phyloP scores from a whole-genome alignment of 129 eudicot genomes.

The Mikania micrantha region DNA sequence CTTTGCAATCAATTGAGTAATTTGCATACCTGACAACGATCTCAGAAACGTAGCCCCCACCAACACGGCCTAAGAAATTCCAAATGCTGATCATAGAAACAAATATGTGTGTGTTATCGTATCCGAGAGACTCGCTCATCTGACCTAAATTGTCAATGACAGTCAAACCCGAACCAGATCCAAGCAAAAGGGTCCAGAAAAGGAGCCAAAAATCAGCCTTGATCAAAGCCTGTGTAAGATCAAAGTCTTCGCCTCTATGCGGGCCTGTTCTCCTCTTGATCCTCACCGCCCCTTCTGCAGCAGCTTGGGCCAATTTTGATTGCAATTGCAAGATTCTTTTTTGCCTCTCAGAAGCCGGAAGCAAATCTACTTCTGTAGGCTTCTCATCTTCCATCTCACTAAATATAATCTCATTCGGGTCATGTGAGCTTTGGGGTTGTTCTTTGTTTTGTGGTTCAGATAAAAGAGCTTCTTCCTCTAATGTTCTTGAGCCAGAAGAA shows the following conservation, averaged over 20 bases:
- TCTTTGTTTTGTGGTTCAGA: conserved; percentile 43
- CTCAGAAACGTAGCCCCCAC: conserved; percentile 95
- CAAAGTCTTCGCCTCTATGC: conserved; percentile 96
- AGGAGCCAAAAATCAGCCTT: conserved; percentile 97
- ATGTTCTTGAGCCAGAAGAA: conserved; percentile 33
- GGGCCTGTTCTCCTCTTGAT: conserved; percentile 78
- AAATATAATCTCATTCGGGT: conserved; percentile 65
- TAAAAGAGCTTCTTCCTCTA: conserved; percentile 58
- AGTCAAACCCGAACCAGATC: conserved; percentile 97
- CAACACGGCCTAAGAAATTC: conserved; percentile 96
- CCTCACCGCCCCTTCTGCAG: conserved; percentile 98
- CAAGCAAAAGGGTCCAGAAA: conserved; percentile 73
- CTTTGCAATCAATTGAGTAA: no score
- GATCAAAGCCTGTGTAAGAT: conserved; percentile 76
- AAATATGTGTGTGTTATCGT: conserved; percentile 73
- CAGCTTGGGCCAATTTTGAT: conserved; percentile 78
- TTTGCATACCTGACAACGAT: conserved; percentile 62
- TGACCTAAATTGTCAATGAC: conserved; percentile 94
- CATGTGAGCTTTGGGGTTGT: conserved; percentile 34
- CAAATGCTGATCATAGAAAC: conserved; percentile 98
- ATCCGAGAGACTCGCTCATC: conserved; percentile 93
- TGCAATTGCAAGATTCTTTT: conserved; percentile 79
- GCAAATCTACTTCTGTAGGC: conserved; percentile 61
- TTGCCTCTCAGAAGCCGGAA: conserved; percentile 72
- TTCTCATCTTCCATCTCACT: conserved; percentile 97